phyloP scores from a whole-genome alignment of 257 asterid genomes.

The Ocimum tenuiflorum region DNA sequence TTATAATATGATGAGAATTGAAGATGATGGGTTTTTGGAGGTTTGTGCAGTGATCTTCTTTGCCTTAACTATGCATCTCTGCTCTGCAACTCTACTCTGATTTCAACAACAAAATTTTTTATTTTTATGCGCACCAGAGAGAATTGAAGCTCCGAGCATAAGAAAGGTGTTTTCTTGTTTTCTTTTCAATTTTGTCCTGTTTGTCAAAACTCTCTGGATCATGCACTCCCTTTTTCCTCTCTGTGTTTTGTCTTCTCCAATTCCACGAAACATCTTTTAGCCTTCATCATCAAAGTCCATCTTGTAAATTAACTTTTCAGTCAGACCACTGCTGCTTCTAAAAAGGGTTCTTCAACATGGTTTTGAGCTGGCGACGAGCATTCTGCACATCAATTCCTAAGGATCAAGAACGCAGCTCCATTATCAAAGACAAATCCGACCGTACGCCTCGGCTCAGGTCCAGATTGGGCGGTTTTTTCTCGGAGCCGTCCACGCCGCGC shows the following conservation, averaged over 20 bases:
- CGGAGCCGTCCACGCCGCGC: slow-evolving; percentile 88
- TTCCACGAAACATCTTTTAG: slow-evolving; percentile 13
- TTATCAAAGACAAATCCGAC: slow-evolving; percentile 28
- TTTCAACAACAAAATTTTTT: background rate
- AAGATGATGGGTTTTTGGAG: slow-evolving; percentile 25
- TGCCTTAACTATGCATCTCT: slow-evolving; percentile 3
- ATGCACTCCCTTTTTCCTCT: background rate
- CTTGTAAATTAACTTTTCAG: background rate
- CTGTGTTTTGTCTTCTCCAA: slow-evolving; percentile 12
- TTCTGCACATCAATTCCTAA: slow-evolving; percentile 83
- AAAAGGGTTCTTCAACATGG: slow-evolving; percentile 38
- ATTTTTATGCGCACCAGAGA: background rate
- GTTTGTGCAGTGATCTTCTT: slow-evolving; percentile 33
- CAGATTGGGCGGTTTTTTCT: slow-evolving; percentile 53
- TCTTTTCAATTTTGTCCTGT: slow-evolving; percentile 16
- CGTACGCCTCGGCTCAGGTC: slow-evolving; percentile 35
- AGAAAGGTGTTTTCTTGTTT: background rate
- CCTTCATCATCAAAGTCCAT: background rate
- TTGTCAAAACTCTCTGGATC: background rate
- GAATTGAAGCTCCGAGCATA: background rate
- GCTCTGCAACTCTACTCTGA: slow-evolving; percentile 14
- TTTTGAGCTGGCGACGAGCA: slow-evolving; percentile 88
- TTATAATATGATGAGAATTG: too few relatives aligned
- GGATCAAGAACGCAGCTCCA: slow-evolving; percentile 37
- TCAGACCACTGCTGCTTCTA: background rate